Conservation (phyloP, 1,139 yeast genomes). For the Blastobotrys elegans region DNA sequence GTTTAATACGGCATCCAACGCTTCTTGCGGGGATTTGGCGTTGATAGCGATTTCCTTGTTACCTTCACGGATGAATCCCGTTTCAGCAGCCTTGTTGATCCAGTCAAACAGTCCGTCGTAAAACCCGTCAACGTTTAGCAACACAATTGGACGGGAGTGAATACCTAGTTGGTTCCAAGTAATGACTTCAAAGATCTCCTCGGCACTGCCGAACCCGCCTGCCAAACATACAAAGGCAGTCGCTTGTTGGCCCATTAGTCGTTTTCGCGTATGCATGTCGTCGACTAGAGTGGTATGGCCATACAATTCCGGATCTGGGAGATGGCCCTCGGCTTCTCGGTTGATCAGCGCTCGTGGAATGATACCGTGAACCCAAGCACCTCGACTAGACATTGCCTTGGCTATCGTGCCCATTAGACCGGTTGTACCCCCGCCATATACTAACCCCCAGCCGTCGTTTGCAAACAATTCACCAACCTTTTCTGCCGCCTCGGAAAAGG, state of each 20-base stretch:
- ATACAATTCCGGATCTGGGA: slow-evolving; percentile 53
- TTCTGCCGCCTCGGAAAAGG: slow-evolving; percentile 50
- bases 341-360: slow-evolving; percentile 79
- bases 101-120: slow-evolving; percentile 62
- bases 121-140: slow-evolving; percentile 76
- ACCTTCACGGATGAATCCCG: slow-evolving; percentile 63
- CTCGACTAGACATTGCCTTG: slow-evolving; percentile 57
- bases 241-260: slow-evolving; percentile 82
- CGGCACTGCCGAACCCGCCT: slow-evolving; percentile 89
- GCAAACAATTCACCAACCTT: slow-evolving; percentile 59
- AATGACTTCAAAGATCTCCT: slow-evolving; percentile 83
- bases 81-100: slow-evolving; percentile 35
- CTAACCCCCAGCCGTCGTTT: slow-evolving; percentile 62
- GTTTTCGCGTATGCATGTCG: slow-evolving; percentile 88
- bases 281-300: slow-evolving; percentile 78
- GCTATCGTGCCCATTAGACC: slow-evolving; percentile 79
- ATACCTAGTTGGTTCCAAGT: slow-evolving; percentile 90
- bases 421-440: slow-evolving; percentile 88
- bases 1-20: slow-evolving; percentile 51
- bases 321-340: slow-evolving; percentile 56
- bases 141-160: slow-evolving; percentile 72
- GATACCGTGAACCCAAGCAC: slow-evolving; percentile 79
- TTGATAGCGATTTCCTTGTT: slow-evolving; percentile 67
- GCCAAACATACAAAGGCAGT: slow-evolving; percentile 86
- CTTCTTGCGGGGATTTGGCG: slow-evolving; percentile 51